phyloP scores from a whole-genome alignment of 2,329 filamentous ascomycete genomes.

The Aotearoamyces nothofagi region DNA sequence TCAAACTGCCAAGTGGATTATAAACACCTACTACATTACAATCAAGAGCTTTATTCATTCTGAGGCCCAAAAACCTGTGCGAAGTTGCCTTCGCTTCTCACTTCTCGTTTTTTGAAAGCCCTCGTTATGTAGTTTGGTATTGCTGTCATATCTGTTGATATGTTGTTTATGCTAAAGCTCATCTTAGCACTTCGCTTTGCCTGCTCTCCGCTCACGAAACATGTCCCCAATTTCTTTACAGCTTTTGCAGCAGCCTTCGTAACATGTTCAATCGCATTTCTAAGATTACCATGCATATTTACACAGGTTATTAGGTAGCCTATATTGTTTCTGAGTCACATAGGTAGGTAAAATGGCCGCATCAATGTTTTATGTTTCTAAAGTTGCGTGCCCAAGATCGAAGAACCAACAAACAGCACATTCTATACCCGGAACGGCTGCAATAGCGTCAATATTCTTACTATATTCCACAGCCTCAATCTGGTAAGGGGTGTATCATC shows the following conservation, averaged over 20 bases:
- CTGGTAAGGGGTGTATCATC: slow-evolving; percentile 52
- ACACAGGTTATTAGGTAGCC: slow-evolving; percentile 45
- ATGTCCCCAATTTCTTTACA: slow-evolving; percentile 52
- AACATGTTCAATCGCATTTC: slow-evolving; percentile 41
- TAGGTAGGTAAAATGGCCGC: no score
- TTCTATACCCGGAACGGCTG: slow-evolving; percentile 43
- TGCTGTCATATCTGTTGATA: slow-evolving; percentile 38
- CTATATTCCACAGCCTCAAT: slow-evolving; percentile 52
- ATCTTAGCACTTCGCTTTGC: slow-evolving; percentile 35
- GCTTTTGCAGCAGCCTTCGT: slow-evolving; percentile 40
- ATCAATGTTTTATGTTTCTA: no score
- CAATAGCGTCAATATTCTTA: slow-evolving; percentile 44
- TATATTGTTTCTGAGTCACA: slow-evolving; percentile 48
- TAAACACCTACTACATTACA: slow-evolving; percentile 18
- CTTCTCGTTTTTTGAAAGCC: slow-evolving; percentile 31
- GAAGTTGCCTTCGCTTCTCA: slow-evolving; percentile 17
- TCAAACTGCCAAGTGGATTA: not conserved
- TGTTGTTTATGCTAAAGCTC: slow-evolving; percentile 47
- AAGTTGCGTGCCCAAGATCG: slow-evolving; percentile 53
- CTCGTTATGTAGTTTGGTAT: slow-evolving; percentile 29
- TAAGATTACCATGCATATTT: slow-evolving; percentile 40
- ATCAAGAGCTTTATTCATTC: slow-evolving; percentile 23
- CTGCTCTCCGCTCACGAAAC: slow-evolving; percentile 38
- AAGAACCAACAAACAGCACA: slow-evolving; percentile 49
- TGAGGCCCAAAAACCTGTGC: slow-evolving; percentile 16